phyloP scores from a whole-genome alignment of 331 rosid genomes.

The Saraca asoca region DNA sequence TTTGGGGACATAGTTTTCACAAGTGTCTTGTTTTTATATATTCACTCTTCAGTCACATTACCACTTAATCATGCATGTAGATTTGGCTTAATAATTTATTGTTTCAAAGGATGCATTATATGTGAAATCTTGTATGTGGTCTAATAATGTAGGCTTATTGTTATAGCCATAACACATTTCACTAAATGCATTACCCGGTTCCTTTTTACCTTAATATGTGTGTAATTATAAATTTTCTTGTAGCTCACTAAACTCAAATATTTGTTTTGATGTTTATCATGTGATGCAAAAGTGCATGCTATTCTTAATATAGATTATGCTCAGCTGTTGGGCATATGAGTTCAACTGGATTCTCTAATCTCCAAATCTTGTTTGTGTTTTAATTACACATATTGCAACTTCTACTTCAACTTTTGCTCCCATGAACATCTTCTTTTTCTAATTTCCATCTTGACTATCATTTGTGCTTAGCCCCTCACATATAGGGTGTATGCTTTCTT shows the following conservation, averaged over 20 bases:
- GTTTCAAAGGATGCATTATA: slow-evolving; percentile 1
- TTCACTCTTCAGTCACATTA: slow-evolving; percentile 9
- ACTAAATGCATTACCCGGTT: too few relatives aligned
- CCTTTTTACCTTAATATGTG: too few relatives aligned
- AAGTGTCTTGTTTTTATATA: slow-evolving; percentile 40
- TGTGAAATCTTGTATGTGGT: background rate
- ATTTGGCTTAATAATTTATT: slow-evolving; percentile 1
- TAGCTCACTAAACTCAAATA: too few relatives aligned
- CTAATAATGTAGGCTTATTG: background rate
- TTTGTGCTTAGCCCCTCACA: background rate
- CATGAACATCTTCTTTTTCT: background rate
- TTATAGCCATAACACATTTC: too few relatives aligned
- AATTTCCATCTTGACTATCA: background rate
- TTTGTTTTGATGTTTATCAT: slow-evolving; percentile 64
- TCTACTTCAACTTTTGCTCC: background rate
- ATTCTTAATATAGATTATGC: slow-evolving; percentile 89
- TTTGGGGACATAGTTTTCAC: slow-evolving; percentile 88
- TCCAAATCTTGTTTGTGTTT: background rate
- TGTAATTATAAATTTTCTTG: too few relatives aligned
- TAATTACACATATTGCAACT: slow-evolving; percentile 9
- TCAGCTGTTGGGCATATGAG: slow-evolving; percentile 91
- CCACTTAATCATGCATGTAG: background rate
- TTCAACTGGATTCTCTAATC: slow-evolving; percentile 23
- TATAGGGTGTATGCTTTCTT: too few relatives aligned
- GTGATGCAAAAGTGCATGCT: slow-evolving; percentile 85